Conservation (phyloP, 2,329 filamentous ascomycete species). For the Clarireedia hainanense region DNA sequence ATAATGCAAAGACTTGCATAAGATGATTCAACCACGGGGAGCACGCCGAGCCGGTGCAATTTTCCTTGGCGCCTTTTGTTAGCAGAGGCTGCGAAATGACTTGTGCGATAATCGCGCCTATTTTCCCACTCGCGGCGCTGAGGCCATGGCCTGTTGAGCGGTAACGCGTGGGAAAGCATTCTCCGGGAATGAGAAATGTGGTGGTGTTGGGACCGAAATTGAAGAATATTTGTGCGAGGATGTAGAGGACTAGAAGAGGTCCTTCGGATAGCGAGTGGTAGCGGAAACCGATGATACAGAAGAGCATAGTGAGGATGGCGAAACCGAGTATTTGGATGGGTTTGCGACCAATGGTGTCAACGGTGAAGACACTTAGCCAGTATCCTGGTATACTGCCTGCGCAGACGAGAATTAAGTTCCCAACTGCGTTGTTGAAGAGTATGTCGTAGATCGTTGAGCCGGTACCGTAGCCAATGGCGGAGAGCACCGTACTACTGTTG, state of each 20-base stretch:
- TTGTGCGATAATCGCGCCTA: conserved; percentile 61
- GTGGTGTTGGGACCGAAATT: conserved; percentile 60
- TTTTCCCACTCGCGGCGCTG: conserved; percentile 58
- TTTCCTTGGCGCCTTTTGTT: conserved; percentile 44
- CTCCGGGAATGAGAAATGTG: conserved; percentile 57
- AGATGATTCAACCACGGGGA: conserved; percentile 61
- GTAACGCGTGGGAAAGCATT: conserved; percentile 58
- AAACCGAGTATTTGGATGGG: conserved; percentile 63
- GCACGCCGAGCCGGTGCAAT: conserved; percentile 41
- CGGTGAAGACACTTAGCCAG: conserved; percentile 65
- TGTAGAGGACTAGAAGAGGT: conserved; percentile 52
- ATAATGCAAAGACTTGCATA: conserved; percentile 70
- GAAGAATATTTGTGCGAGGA: conserved; percentile 59
- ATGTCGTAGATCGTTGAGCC: conserved; percentile 58
- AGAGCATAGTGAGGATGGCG: conserved; percentile 51
- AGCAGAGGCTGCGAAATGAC: conserved; percentile 56
- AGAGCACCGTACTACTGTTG: conserved; percentile 67
- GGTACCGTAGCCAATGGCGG: conserved; percentile 62
- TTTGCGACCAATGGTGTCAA: conserved; percentile 71
- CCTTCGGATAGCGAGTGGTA: conserved; percentile 41
- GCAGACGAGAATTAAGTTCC: conserved; percentile 69
- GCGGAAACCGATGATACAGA: conserved; percentile 54
- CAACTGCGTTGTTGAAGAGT: conserved; percentile 65
- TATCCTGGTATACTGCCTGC: conserved; percentile 75
- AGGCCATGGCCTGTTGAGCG: conserved; percentile 56